These are phyloP conservation scores for Jaapia argillacea DNA, from an alignment of 768 basidiomycete genomes.

Conservation along the genomic window DNA sequence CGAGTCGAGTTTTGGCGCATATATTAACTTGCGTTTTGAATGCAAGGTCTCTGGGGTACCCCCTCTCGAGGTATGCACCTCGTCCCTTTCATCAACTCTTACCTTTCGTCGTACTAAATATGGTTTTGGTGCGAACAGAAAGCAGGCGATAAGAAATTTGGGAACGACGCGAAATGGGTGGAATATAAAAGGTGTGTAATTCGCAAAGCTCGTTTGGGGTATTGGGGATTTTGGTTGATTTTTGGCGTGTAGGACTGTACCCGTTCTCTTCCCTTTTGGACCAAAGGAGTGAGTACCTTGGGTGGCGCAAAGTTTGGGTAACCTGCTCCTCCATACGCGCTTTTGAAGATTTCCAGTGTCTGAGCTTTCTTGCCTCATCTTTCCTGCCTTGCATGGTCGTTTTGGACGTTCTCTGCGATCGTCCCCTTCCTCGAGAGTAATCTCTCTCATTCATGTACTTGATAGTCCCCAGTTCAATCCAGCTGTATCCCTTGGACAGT, in stretches of 20 bases:
- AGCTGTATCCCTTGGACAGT: no score
- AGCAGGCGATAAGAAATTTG: conserved; percentile 44
- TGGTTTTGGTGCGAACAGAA: conserved; percentile 12
- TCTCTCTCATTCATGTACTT: no score
- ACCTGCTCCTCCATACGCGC: no score
- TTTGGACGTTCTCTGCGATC: no score
- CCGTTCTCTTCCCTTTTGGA: conserved; percentile 24
- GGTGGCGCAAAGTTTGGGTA: no score
- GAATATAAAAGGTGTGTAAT: conserved; percentile 44
- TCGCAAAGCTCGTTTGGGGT: background rate
- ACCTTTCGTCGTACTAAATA: conserved; percentile 4
- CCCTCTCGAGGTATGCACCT: conserved; percentile 39
- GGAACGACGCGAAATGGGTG: conserved; percentile 42
- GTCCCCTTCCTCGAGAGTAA: no score
- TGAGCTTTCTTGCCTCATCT: no score
- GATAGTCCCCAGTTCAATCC: no score
- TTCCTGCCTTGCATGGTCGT: no score
- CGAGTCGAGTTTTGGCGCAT: background rate
- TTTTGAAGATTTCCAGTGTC: no score
- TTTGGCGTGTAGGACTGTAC: conserved; percentile 17
- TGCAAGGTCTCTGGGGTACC: conserved; percentile 59
- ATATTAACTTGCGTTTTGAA: conserved; percentile 2
- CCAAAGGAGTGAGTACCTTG: background rate
- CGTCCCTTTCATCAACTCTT: background rate
- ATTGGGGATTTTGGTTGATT: background rate